Conservation (phyloP, 257 asterid genomes). For the Solanum stenotomum region DNA sequence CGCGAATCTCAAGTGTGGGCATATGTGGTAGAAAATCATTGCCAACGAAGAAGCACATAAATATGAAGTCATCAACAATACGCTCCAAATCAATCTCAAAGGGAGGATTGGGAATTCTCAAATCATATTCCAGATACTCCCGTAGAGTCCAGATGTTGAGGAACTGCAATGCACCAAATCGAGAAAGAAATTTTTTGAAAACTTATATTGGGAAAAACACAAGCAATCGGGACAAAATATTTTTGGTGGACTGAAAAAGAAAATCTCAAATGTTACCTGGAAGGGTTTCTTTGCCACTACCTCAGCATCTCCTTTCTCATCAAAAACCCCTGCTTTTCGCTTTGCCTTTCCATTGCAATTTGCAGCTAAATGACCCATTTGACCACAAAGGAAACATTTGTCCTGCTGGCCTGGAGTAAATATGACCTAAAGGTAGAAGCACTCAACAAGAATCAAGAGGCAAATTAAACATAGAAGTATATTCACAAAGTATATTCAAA, state of each 20-base stretch:
- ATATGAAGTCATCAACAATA: slow-evolving; percentile 46
- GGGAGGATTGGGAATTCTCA: slow-evolving; percentile 25
- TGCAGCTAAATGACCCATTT: slow-evolving; percentile 95
- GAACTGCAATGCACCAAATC: slow-evolving; percentile 20
- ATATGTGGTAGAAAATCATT: slow-evolving; percentile 63
- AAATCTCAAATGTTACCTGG: slow-evolving; percentile 43
- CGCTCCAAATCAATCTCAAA: slow-evolving; percentile 35
- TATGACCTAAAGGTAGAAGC: slow-evolving; percentile 46
- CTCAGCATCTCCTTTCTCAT: slow-evolving; percentile 79
- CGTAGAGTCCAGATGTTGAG: slow-evolving; percentile 42
- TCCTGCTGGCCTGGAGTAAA: slow-evolving; percentile 94
- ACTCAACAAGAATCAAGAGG: neutral
- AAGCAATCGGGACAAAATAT: neutral
- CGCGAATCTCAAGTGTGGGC: slow-evolving; percentile 47
- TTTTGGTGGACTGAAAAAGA: neutral
- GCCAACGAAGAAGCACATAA: slow-evolving; percentile 58
- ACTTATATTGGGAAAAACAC: neutral
- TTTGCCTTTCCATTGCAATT: slow-evolving; percentile 86
- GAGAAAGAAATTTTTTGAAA: neutral
- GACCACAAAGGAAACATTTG: slow-evolving; percentile 95
- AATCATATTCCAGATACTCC: slow-evolving; percentile 44
- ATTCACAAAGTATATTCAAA: neutral
- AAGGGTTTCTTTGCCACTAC: slow-evolving; percentile 77
- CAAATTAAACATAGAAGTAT: neutral
- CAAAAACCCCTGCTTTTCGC: slow-evolving; percentile 92